Base-by-base conservation (phyloP, 2,329 filamentous ascomycete species). In the Aspergillus glaucus region DNA sequence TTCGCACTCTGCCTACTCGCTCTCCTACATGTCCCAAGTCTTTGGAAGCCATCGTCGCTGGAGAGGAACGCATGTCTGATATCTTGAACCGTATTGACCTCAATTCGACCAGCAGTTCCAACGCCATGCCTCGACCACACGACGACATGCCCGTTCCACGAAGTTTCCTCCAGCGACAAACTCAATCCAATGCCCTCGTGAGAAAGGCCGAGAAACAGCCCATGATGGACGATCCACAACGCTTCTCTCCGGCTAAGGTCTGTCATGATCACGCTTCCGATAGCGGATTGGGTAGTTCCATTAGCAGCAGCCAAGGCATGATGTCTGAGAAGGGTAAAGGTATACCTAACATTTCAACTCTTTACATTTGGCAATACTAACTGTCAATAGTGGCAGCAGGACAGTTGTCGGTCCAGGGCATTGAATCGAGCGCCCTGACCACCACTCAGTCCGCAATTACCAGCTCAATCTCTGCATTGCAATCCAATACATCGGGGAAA, bases 271-370 rank as follows among this genome's bases (percentile, higher is more conserved):
- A 90, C 70, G 80, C 81, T 50, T 93, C 88, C 14, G 91, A 96
- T 73, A 95, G 90, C 66, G 91, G 89, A 47, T 76, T 96, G 55
- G 91, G 91, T 46, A 87, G 88, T 40, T 95, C 90, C 39, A 78
- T 95, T 61, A 80, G 77, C 52, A 86, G 81, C 43, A 77, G 74
- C 30, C 68, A 71, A 48, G 74, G 72, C 48, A 54, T 63, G 26
- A 59, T 61, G 12, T 76, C 80, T 55, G 79, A 81, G 64, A 66
- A 73, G 56, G 67, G 68, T 43, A 61, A 62, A 67, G 65, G 56
- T 74, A 69, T 55, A 68, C 69, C 9, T 14, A 42, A 54, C 24
- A 32, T 42, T 46, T 49, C 52, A 19, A 53, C 50, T 44, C 5
- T 28, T 28, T 22, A 17, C 34, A 9, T n/a, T 6, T 19, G 21